Percentiles rank a stretch among this genome's conserved stretches.
phyloP scores from a whole-genome alignment of 2,329 filamentous ascomycete genomes.

The Pseudocercospora fijiensis region DNA sequence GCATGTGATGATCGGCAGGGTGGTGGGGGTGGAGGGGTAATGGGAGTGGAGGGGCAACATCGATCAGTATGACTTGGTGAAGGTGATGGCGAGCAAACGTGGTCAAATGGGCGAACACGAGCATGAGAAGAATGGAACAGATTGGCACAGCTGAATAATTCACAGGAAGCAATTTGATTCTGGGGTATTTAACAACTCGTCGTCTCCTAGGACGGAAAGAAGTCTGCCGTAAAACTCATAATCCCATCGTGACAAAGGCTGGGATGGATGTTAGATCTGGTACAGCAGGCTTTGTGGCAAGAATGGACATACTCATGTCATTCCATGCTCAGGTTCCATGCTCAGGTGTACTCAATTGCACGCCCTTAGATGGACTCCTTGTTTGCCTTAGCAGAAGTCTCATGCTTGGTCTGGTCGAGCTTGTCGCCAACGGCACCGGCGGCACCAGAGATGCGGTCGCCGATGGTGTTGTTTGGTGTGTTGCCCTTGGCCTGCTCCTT shows the following conservation, averaged over 20 bases:
- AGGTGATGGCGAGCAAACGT: too few relatives aligned
- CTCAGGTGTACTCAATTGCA: neutral
- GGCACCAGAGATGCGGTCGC: conserved; percentile 56
- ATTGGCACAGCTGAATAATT: neutral
- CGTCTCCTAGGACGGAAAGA: neutral
- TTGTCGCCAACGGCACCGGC: conserved; percentile 55
- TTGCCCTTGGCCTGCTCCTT: conserved; percentile 61
- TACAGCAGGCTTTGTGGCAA: neutral
- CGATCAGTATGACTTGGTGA: too few relatives aligned
- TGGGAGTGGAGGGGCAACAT: neutral
- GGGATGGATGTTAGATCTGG: neutral
- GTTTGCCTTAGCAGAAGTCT: conserved; percentile 51
- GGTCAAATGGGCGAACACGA: too few relatives aligned
- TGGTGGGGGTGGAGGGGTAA: neutral
- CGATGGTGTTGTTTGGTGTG: conserved; percentile 51
- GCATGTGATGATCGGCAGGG: neutral
- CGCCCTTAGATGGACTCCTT: conserved; percentile 42
- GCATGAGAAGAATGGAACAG: neutral
- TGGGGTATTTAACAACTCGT: conserved; percentile 8
- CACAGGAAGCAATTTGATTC: conserved; percentile 5
- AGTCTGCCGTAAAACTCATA: conserved; percentile 10
- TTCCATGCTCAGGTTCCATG: neutral
- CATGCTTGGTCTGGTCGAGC: conserved; percentile 54
- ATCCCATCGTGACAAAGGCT: neutral
- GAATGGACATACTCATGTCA: neutral